Percentiles rank a stretch among this genome's conserved stretches.
phyloP scores from a whole-genome alignment of 2,329 filamentous ascomycete species.

The Pseudogymnoascus pannorum region DNA sequence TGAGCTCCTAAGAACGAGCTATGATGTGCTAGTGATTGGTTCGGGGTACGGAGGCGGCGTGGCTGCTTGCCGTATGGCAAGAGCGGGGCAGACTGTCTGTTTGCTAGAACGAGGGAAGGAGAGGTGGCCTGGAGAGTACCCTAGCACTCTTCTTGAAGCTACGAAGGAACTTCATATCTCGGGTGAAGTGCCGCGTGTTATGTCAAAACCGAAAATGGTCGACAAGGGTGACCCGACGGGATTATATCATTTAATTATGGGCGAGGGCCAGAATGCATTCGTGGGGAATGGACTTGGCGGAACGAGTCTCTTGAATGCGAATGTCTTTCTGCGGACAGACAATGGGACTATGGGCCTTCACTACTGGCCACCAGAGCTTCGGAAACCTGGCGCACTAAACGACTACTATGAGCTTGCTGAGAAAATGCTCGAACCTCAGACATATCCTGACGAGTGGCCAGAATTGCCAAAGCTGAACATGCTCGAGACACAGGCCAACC shows the following conservation, averaged over 20 bases:
- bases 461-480: conserved; percentile 49
- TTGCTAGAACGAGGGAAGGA: conserved; percentile 59
- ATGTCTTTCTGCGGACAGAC: conserved; percentile 57
- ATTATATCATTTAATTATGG: conserved; percentile 56
- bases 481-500: conserved; percentile 48
- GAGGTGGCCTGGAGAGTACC: conserved; percentile 60
- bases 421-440: conserved; percentile 49
- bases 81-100: conserved; percentile 53
- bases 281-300: conserved; percentile 48
- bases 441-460: conserved; percentile 52
- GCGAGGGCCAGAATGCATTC: conserved; percentile 54
- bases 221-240: conserved; percentile 48
- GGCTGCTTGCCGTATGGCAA: conserved; percentile 57
- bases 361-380: conserved; percentile 53
- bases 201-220: conserved; percentile 35
- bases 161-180: conserved; percentile 48
- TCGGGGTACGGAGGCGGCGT: conserved; percentile 63
- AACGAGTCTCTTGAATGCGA: conserved; percentile 59
- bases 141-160: conserved; percentile 39
- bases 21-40: conserved; percentile 61
- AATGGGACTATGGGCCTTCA: conserved; percentile 44
- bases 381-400: conserved; percentile 36
- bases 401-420: conserved; percentile 51
- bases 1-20: conserved; percentile 48
- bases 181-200: conserved; percentile 42